A percentile compares a stretch with the other conserved stretches of the same genome.
These are phyloP conservation scores for Geotrichum fermentans DNA, from an alignment of 1,139 yeast species.

Conservation along the genomic window DNA sequence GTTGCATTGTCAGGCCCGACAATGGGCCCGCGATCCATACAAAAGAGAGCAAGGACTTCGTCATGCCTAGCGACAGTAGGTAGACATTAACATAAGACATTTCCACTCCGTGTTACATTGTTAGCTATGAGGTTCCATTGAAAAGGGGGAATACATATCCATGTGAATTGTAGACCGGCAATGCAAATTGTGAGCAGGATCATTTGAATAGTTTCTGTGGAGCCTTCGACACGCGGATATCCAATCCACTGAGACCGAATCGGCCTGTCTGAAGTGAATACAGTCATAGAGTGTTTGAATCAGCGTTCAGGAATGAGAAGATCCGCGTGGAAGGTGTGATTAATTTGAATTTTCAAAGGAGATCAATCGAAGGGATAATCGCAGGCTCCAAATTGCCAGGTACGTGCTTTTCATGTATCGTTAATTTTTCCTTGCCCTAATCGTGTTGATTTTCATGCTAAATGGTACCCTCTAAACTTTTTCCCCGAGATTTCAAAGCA, in stretches of 20 bases:
- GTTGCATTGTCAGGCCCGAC: constrained; percentile 57
- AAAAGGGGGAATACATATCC: constrained; percentile 31
- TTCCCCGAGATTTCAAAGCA: too few species aligned
- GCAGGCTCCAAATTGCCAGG: too few species aligned
- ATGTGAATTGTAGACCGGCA: constrained; percentile 41
- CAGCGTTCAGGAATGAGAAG: too few species aligned
- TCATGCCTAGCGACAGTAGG: constrained; percentile 49
- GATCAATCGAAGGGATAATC: too few species aligned
- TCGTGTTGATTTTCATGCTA: too few species aligned
- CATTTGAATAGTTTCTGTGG: constrained; percentile 32
- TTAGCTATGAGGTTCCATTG: not conserved
- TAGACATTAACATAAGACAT: constrained; percentile 40
- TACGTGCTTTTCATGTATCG: too few species aligned
- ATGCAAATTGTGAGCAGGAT: constrained; percentile 36
- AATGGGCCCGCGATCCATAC: constrained; percentile 63
- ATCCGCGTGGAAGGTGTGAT: too few species aligned
- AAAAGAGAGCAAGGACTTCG: constrained; percentile 49
- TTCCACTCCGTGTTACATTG: constrained; percentile 35
- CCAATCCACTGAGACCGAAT: constrained; percentile 32
- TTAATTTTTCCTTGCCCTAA: constrained; percentile 1
- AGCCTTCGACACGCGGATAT: constrained; percentile 33
- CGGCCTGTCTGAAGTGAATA: not conserved
- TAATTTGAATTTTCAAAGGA: too few species aligned
- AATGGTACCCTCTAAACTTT: too few species aligned
- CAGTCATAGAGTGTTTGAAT: not conserved